These are phyloP conservation scores for Stipa capillata DNA, from an alignment of 176 grass and related monocot genomes.

Conservation along the genomic window DNA sequence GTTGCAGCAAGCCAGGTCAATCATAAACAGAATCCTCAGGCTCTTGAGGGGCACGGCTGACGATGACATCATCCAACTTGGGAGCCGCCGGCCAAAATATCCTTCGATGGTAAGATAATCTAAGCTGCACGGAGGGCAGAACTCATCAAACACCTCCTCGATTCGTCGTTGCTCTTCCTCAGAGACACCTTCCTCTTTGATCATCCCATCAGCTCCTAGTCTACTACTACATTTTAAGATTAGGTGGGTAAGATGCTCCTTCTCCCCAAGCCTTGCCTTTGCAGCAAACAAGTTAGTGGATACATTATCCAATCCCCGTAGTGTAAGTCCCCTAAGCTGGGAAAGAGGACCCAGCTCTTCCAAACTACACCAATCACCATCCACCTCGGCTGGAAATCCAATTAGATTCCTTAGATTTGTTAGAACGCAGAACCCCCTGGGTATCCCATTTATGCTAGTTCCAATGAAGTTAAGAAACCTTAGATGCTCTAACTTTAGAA, in stretches of 20 bases:
- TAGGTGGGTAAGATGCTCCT: not conserved
- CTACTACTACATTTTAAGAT: accelerated
- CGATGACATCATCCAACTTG: no score
- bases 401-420: not conserved
- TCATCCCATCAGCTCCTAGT: not conserved
- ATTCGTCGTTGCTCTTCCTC: no score
- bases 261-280: no score
- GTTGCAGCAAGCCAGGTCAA: no score
- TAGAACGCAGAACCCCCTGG: not conserved
- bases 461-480: not conserved
- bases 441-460: not conserved
- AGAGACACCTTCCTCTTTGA: not conserved
- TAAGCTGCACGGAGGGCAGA: not conserved
- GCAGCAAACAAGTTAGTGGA: no score
- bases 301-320: no score
- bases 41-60: no score
- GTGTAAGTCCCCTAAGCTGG: accelerated
- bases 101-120: not conserved
- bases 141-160: no score
- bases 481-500: slow-evolving; percentile 16
- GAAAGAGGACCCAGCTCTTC: no score
- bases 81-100: slow-evolving; percentile 4
- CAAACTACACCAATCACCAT: no score
- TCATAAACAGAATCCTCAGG: no score
- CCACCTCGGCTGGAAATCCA: no score